Evolutionary conservation across 2,329 filamentous ascomycete species (phyloP), one percentile per base, ranked within the genome.

Genomic region (Paraphoma sp.): DNA sequence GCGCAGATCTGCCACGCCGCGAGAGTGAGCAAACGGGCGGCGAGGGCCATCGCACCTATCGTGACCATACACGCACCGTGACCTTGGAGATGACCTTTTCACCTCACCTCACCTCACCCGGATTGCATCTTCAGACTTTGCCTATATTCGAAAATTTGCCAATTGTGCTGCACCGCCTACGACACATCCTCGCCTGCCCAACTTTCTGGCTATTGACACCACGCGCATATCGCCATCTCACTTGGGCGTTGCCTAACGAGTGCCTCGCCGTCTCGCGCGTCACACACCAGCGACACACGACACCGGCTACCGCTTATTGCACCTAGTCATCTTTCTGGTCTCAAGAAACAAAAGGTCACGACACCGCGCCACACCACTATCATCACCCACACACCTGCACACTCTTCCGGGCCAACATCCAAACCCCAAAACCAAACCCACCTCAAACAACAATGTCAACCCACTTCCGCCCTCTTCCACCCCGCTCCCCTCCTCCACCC

Each of bases 391-490:
- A 23, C 23, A 23, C 23, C 5, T 23, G 23, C 23, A 23, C 23
- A 23, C 23, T 23, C 23, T 23, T 23, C 2, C 23, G 3, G 23
- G 2, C 23, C 23, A 23, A 5, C 23, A 2, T 23, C 23, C 2
- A 23, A 23, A 3, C 7, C 33, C 14, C 33, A 36, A 14, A 3
- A 36, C 33, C 33, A 36, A 2, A 3, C 2, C 33, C 3, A 36
- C 33, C 3, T 36, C 33, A 36, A 10, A 36, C 16, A 53, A 12
- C 7, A 69, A 23, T 69, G 65, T 53, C 60, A 28, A 64, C 62
- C 10, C 57, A 60, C 46, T 50, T 70, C 47, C 56, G 51, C n/a
- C 60, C 66, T 12, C 60, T 60, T 51, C 53, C 62, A 18, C 33
- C 56, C 1, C 40, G 14, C 16, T 45, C 61, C 10, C 29, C 53